Base-by-base conservation (phyloP, 108 stramenopile species). In the Nitzschia palea region DNA sequence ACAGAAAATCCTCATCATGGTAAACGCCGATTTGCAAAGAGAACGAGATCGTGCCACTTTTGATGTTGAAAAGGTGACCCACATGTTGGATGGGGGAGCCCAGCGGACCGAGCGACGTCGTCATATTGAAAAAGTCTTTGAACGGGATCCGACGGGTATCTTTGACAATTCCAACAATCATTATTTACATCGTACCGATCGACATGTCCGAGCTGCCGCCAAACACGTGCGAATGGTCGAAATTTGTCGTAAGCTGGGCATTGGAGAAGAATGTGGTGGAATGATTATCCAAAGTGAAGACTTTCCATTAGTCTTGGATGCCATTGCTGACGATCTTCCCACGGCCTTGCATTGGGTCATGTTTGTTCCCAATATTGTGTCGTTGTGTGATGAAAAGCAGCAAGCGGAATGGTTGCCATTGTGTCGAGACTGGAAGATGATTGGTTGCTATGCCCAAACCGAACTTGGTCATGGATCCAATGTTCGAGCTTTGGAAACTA, bases 371-470 rank as follows among this genome's bases (percentile, higher is more conserved):
- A 94, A 94, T 78, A 87, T 95, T 59, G 65, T 83, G 10, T 82
- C 78, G 14, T 63, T 95, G 22, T 91, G 91, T 57, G 91, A 93
- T 66, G 90, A 93, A 26, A 86, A 95, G 57, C 98, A 99, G 70
- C 81, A 90, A 55, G 62, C 84, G 2, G 55, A 77, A 22, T 98
- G 97, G 97, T 76, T 97, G 12, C 95, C 96, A 0, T 68, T 96
- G 12, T 95, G 95, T 70, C 78, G 89, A 0, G 94, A 94, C 67
- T 97, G 96, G 91, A 83, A 76, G 37, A 94, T 97, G 78, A 91
- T 98, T 69, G 95, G 96, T 20, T 97, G 95, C 54, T 98, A 96
- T 68, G 97, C 95, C 18, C 96, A 97, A 68, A 97, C 97, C 23
- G 97, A 98, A 74, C 53, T 98, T 50, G 96, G 96, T 27, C 97